Evolutionary conservation across 148 eudicot genomes (phyloP), one percentile per base, ranked within the genome.

Genomic region (Rhododendron griersonianum): DNA sequence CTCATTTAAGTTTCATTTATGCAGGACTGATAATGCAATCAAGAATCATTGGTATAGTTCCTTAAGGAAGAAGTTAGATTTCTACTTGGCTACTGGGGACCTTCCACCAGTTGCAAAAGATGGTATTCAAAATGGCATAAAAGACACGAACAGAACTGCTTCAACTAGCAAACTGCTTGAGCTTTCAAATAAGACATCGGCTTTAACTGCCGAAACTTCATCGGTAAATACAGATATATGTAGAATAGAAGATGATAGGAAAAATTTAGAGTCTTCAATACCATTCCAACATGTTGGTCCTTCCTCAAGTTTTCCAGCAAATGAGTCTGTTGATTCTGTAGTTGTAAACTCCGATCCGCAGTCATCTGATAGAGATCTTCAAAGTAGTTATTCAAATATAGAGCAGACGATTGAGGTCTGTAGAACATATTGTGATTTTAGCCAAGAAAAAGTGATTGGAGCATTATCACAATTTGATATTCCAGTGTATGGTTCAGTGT

Each of bases 21-120:
- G 85, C 90, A 97, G 99, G 95, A 95, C 99, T 71, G 99, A 97
- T 86, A 97, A 97, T 90, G 95, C 98, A 30, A 97, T 97, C 77
- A 97, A 97, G 93, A 97, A 97, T 90, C 99, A 97, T 84, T 97
- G 99, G 99, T 95, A 97, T 87, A 97, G 99, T 87, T 97, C 99
- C 82, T 91, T 97, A 88, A 97, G 93, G 94, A 97, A 95, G 90
- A 97, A 97, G 92, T 87, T 93, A 78, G 98, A 95, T 87, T 95
- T 95, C 88, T 97, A 91, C 90, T 71, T 92, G 89, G 95, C 95
- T 86, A 93, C 95, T 71, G 99, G 99, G 75, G 93, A 89, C 89
- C 96, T 97, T 61, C 98, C 98, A 15, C 94, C 99, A n/a, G 92
- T 87, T 75, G 75, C 93, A 41, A 96, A 92, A 91, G 92, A 82